A percentile compares a stretch with the other conserved stretches of the same genome.
Evolutionary conservation across 2,329 filamentous ascomycete species (phyloP).

Genomic region (Chaetomium globosum): DNA sequence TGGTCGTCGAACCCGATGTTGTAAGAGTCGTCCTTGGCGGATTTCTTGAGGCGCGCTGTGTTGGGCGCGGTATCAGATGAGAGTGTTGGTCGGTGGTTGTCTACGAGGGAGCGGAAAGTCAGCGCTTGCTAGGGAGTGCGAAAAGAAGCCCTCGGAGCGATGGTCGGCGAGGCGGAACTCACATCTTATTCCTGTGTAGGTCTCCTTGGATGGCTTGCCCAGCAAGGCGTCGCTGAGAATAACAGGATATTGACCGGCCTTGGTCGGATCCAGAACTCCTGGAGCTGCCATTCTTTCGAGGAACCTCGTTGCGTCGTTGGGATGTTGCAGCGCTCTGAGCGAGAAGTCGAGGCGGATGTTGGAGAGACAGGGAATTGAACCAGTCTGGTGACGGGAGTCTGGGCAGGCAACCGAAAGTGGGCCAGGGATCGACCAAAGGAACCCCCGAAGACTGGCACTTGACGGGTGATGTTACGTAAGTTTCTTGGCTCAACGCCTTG

Average conservation of each 20-base stretch:
- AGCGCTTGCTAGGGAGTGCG: slow-evolving; percentile 4
- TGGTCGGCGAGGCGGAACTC: slow-evolving; percentile 36
- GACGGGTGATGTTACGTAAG: slow-evolving; percentile 14
- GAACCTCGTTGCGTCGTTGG: neutral
- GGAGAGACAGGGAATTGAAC: slow-evolving; percentile 13
- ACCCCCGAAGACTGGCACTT: neutral
- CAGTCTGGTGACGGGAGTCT: neutral
- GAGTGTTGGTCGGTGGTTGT: slow-evolving; percentile 63
- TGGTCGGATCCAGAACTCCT: slow-evolving; percentile 59
- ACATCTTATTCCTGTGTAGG: slow-evolving; percentile 65
- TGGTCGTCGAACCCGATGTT: slow-evolving; percentile 59
- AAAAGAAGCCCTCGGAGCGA: neutral
- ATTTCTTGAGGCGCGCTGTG: slow-evolving; percentile 56
- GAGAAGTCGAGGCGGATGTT: slow-evolving; percentile 21
- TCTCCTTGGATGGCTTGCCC: slow-evolving; percentile 58
- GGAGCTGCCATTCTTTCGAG: slow-evolving; percentile 39
- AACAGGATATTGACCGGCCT: slow-evolving; percentile 63
- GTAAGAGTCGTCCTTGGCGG: slow-evolving; percentile 56
- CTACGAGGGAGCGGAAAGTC: slow-evolving; percentile 42
- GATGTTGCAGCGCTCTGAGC: slow-evolving; percentile 7
- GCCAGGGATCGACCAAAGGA: slow-evolving; percentile 9
- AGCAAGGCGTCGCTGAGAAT: slow-evolving; percentile 65
- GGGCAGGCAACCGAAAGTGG: slow-evolving; percentile 1
- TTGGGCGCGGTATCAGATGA: slow-evolving; percentile 54
- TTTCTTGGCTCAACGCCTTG: neutral